Percentiles rank a stretch among this genome's conserved stretches.
These are phyloP conservation scores for Auricularia sp. DNA, from an alignment of 768 basidiomycete genomes.

Conservation along the genomic window DNA sequence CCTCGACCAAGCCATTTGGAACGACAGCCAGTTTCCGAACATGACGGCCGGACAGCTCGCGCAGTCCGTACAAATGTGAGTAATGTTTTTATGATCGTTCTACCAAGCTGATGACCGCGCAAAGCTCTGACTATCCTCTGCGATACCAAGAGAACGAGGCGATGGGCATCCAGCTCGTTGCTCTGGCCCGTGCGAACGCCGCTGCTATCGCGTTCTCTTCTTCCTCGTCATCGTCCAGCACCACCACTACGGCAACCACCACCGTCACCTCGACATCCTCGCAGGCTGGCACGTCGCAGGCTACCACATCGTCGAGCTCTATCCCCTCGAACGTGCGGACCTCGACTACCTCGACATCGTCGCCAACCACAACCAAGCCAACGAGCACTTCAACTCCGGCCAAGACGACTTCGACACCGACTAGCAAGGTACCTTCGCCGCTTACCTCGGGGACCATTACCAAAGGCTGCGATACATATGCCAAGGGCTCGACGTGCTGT, in stretches of 20 bases:
- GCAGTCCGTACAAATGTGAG: background rate
- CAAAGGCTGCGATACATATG: background rate
- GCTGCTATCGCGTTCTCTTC: background rate
- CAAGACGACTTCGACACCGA: background rate
- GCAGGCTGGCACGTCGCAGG: no score
- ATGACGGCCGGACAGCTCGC: background rate
- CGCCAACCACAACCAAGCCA: background rate
- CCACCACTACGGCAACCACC: background rate
- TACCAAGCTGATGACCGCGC: no score
- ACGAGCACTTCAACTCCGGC: background rate
- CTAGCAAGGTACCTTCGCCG: background rate
- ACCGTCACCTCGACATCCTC: background rate
- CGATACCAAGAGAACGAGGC: background rate
- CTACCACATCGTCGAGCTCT: background rate
- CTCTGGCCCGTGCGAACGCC: background rate
- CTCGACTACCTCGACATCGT: background rate
- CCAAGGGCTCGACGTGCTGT: background rate
- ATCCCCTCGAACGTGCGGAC: no score
- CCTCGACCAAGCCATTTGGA: background rate
- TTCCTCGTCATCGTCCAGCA: background rate
- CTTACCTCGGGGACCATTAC: background rate
- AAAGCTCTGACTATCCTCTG: background rate
- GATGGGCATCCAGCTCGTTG: background rate
- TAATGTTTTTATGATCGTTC: no score
- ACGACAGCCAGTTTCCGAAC: background rate